A percentile compares a stretch with the other conserved stretches of the same genome.
Evolutionary conservation across 345 rosid genomes (phyloP).

Genomic region (Arabidopsis thaliana): TAIR10.1 NC_003076.8:2439501-2440000

Average conservation of each 20-base stretch:
- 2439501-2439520: not conserved
- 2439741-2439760: not conserved
- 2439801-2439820: not conserved
- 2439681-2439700: constrained; percentile 32
- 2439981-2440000: too few species aligned
- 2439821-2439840: too few species aligned
- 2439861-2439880: too few species aligned
- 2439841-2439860: too few species aligned
- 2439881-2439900: too few species aligned
- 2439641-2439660: constrained; percentile 45
- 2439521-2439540: constrained; percentile 32
- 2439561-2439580: constrained; percentile 20
- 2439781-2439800: too few species aligned
- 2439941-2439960: too few species aligned
- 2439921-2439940: too few species aligned
- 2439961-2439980: too few species aligned
- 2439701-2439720: not conserved
- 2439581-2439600: constrained; percentile 36
- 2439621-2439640: constrained; percentile 33
- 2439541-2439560: constrained; percentile 29
- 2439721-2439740: not conserved
- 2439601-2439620: constrained; percentile 37
- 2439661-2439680: constrained; percentile 44
- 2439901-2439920: too few species aligned
- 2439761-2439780: not conserved